These are phyloP conservation scores for Colletotrichum truncatum DNA, from an alignment of 2,329 filamentous ascomycete species.

Conservation along the genomic window DNA sequence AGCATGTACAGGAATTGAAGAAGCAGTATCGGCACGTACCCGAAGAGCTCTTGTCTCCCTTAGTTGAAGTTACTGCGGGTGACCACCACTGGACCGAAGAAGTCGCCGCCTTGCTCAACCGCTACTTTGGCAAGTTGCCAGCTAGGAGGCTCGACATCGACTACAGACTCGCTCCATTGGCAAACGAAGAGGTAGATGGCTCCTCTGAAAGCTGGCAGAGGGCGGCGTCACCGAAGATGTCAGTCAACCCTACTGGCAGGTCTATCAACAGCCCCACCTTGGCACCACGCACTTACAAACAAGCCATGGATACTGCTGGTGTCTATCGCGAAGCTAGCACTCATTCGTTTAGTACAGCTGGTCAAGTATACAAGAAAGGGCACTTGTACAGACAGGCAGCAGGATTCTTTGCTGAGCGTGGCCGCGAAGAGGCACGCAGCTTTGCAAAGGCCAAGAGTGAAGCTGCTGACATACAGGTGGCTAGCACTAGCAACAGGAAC, in stretches of 20 bases:
- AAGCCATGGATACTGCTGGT: conserved; percentile 35
- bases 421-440: conserved; percentile 68
- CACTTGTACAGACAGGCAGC: conserved; percentile 80
- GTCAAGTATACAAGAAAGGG: conserved; percentile 53
- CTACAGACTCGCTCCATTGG: conserved; percentile 49
- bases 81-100: conserved; percentile 45
- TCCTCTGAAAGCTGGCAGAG: conserved; percentile 24
- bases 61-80: conserved; percentile 48
- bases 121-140: conserved; percentile 51
- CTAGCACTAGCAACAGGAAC: conserved; percentile 67
- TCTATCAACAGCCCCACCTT: neutral
- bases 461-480: conserved; percentile 76
- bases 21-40: conserved; percentile 53
- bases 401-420: conserved; percentile 77
- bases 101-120: conserved; percentile 51
- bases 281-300: conserved; percentile 14
- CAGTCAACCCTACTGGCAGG: neutral
- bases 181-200: conserved; percentile 41
- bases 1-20: conserved; percentile 43
- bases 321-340: conserved; percentile 38
- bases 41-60: conserved; percentile 49
- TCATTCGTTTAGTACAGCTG: conserved; percentile 47
- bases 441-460: conserved; percentile 68
- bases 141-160: conserved; percentile 46
- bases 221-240: neutral